A percentile compares a stretch with the other conserved stretches of the same genome.
These are phyloP conservation scores for Aspergillus conjunctus DNA, from an alignment of 495 filamentous ascomycete species.

Conservation along the genomic window DNA sequence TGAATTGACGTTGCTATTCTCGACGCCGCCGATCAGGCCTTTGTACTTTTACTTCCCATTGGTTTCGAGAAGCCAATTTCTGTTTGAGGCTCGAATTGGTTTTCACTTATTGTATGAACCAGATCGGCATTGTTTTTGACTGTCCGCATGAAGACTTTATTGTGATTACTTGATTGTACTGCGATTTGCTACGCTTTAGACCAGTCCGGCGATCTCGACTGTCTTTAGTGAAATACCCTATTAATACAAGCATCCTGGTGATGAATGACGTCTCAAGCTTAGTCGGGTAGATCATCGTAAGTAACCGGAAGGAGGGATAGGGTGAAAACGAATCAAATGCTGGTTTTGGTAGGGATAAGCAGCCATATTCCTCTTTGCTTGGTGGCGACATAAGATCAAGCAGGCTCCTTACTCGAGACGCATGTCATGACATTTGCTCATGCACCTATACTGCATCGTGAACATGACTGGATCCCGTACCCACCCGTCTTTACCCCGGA, in stretches of 20 bases:
- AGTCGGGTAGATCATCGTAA: background rate
- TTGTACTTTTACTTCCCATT: conserved; percentile 29
- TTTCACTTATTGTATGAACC: conserved; percentile 10
- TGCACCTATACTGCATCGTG: background rate
- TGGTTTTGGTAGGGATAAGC: background rate
- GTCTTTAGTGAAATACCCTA: conserved; percentile 28
- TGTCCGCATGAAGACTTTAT: conserved; percentile 11
- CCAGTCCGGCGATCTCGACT: conserved; percentile 17
- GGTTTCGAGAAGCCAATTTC: conserved; percentile 12
- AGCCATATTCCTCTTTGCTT: no score
- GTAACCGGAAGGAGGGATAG: background rate
- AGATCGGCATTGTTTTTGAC: conserved; percentile 16
- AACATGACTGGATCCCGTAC: no score
- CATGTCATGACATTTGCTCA: background rate
- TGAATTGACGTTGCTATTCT: conserved; percentile 27
- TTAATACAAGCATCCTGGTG: conserved; percentile 30
- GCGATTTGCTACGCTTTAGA: conserved; percentile 15
- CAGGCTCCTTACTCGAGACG: background rate
- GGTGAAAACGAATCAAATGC: background rate
- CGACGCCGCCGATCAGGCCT: conserved; percentile 18
- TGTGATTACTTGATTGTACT: background rate
- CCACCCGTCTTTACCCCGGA: no score
- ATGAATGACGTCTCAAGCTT: conserved; percentile 19
- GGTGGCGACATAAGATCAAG: no score
- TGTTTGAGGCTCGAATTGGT: conserved; percentile 15